Evolutionary conservation across 176 grass and related monocot species (phyloP).

Genomic region (Carex cristatella): DNA sequence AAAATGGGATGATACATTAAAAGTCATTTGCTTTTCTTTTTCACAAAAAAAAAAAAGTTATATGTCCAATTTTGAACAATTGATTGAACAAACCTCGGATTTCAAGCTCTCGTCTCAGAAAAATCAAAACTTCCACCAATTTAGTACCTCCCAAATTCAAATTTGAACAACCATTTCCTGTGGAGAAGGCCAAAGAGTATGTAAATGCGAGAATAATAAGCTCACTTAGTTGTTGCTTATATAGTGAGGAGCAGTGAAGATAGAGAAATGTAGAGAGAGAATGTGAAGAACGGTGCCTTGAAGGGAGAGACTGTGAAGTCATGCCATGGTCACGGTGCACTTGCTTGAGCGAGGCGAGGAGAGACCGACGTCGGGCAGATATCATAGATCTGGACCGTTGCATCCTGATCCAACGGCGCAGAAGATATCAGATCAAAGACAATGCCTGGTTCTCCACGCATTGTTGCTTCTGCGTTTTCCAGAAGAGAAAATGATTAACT

Average conservation of each 20-base stretch:
- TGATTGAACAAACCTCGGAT: not conserved
- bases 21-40: not conserved
- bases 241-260: not conserved
- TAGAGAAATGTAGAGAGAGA: not conserved
- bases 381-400: not conserved
- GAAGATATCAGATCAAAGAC: not conserved
- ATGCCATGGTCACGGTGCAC: constrained; percentile 10
- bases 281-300: not conserved
- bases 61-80: not conserved
- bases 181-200: not conserved
- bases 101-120: not conserved
- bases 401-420: not conserved
- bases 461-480: constrained; percentile 8
- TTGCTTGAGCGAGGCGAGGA: not conserved
- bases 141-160: not conserved
- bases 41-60: not conserved
- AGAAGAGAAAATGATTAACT: not conserved
- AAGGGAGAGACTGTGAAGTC: constrained; percentile 22
- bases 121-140: not conserved
- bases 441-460: not conserved
- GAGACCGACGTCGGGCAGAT: not conserved
- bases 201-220: not conserved
- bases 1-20: not conserved
- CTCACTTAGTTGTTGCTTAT: not conserved
- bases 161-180: not conserved